These are phyloP conservation scores for Cyclotella distinguenda DNA, from an alignment of 108 stramenopile genomes.

Conservation along the genomic window DNA sequence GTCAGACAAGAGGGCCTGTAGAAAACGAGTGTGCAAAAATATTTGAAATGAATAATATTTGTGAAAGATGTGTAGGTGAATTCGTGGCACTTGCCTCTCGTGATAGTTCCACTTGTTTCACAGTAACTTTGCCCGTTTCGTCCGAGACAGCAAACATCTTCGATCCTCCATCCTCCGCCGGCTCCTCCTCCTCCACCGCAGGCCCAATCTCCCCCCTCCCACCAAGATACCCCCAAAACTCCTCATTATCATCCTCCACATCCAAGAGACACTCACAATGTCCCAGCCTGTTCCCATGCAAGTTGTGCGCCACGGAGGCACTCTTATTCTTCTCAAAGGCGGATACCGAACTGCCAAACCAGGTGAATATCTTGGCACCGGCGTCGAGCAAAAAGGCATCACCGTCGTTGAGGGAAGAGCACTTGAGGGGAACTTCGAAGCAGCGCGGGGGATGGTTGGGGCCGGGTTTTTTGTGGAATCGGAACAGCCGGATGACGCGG, in stretches of 20 bases:
- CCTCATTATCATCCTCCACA: slow-evolving; percentile 56
- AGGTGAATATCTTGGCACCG: slow-evolving; percentile 78
- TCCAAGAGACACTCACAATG: slow-evolving; percentile 47
- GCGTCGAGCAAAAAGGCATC: slow-evolving; percentile 89
- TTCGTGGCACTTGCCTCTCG: too few species aligned
- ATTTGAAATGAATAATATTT: too few species aligned
- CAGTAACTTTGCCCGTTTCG: slow-evolving; percentile 47
- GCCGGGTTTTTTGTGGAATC: slow-evolving; percentile 57
- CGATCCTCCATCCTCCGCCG: slow-evolving; percentile 30
- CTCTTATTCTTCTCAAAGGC: slow-evolving; percentile 75
- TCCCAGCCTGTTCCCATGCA: slow-evolving; percentile 63
- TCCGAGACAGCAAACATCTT: slow-evolving; percentile 54
- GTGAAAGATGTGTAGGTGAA: too few species aligned
- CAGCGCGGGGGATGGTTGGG: slow-evolving; percentile 59
- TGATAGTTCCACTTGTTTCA: slow-evolving; percentile 53
- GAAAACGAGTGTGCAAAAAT: too few species aligned
- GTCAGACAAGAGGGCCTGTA: slow-evolving; percentile 48
- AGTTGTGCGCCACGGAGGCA: slow-evolving; percentile 50
- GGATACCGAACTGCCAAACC: slow-evolving; percentile 61
- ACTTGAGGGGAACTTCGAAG: slow-evolving; percentile 61
- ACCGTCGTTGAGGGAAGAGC: slow-evolving; percentile 72
- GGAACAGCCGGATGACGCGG: slow-evolving; percentile 54
- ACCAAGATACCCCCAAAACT: slow-evolving; percentile 85
- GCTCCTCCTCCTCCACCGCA: slow-evolving; percentile 39
- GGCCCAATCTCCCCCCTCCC: slow-evolving; percentile 57